A percentile compares a stretch with the other conserved stretches of the same genome.
These are phyloP conservation scores for Lyophyllum semitale DNA, from an alignment of 768 basidiomycete species.

Conservation along the genomic window DNA sequence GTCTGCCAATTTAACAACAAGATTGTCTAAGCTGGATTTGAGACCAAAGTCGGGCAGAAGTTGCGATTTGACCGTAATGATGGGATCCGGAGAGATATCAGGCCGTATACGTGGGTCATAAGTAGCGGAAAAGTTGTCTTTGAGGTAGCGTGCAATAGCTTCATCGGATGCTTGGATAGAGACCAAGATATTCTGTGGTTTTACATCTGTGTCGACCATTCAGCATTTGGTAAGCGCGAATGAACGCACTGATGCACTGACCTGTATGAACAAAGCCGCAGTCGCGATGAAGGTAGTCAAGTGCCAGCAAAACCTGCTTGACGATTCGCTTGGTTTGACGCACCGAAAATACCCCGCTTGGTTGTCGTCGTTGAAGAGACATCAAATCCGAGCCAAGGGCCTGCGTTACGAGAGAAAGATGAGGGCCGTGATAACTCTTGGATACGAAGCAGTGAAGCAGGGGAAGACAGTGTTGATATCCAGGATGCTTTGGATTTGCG, in stretches of 20 bases:
- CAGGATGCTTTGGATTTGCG: neutral
- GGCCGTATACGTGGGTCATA: conserved; percentile 16
- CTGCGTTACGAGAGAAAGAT: conserved; percentile 1
- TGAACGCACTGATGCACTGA: neutral
- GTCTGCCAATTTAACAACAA: too few relatives aligned
- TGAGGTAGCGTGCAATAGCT: conserved; percentile 3
- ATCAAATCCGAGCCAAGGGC: neutral
- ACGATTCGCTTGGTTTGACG: conserved; percentile 18
- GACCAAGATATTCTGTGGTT: neutral
- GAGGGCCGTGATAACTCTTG: neutral
- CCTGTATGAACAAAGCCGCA: conserved; percentile 23
- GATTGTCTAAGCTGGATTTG: conserved; percentile 8
- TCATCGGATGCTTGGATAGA: neutral
- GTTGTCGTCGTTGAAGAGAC: neutral
- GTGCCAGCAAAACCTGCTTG: conserved; percentile 27
- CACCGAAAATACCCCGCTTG: neutral
- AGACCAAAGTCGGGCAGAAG: conserved; percentile 23
- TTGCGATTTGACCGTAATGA: conserved; percentile 25
- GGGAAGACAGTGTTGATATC: conserved; percentile 5
- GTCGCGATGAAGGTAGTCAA: conserved; percentile 27
- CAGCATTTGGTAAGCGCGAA: neutral
- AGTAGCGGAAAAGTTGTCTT: conserved; percentile 10
- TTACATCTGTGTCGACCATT: neutral
- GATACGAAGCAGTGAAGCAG: neutral
- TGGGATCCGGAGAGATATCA: conserved; percentile 19